Percentiles rank a stretch among this genome's conserved stretches.
These are phyloP conservation scores for Cardiospermum halicacabum DNA, from an alignment of 345 rosid genomes.

Conservation along the genomic window DNA sequence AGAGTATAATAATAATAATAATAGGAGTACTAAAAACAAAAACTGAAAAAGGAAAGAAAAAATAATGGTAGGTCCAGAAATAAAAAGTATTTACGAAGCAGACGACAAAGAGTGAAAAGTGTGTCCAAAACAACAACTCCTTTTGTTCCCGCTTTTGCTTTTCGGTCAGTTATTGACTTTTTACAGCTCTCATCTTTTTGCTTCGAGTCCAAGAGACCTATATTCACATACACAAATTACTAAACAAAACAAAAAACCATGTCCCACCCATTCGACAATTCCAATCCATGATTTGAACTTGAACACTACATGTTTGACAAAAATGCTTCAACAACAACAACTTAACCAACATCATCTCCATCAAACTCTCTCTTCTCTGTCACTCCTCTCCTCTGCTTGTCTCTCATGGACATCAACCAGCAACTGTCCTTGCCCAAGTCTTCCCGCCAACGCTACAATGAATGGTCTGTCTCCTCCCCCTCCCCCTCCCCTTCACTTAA, in stretches of 20 bases:
- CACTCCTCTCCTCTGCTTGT: background rate
- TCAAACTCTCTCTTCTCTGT: conserved; percentile 15
- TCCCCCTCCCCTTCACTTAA: background rate
- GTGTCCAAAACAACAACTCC: conserved; percentile 27
- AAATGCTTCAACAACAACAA: conserved; percentile 30
- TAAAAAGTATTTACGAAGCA: background rate
- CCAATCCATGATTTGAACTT: conserved; percentile 37
- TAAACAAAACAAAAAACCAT: conserved; percentile 9
- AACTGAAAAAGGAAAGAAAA: background rate
- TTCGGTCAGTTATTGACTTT: conserved; percentile 17
- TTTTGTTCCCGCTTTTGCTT: conserved; percentile 29
- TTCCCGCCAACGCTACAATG: conserved; percentile 80
- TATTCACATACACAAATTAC: no score
- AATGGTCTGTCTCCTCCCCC: conserved; percentile 55
- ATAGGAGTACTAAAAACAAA: no score
- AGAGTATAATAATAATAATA: no score
- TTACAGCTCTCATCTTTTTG: conserved; percentile 6
- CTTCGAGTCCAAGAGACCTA: background rate
- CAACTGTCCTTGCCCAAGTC: conserved; percentile 67
- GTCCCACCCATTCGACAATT: conserved; percentile 47
- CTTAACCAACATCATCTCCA: conserved; percentile 31
- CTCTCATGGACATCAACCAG: conserved; percentile 56
- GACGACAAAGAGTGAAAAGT: conserved; percentile 25
- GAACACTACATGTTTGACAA: conserved; percentile 35
- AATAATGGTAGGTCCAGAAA: background rate